Base-by-base conservation (phyloP, 768 basidiomycete genomes). In the Amanita jacksonii region DNA sequence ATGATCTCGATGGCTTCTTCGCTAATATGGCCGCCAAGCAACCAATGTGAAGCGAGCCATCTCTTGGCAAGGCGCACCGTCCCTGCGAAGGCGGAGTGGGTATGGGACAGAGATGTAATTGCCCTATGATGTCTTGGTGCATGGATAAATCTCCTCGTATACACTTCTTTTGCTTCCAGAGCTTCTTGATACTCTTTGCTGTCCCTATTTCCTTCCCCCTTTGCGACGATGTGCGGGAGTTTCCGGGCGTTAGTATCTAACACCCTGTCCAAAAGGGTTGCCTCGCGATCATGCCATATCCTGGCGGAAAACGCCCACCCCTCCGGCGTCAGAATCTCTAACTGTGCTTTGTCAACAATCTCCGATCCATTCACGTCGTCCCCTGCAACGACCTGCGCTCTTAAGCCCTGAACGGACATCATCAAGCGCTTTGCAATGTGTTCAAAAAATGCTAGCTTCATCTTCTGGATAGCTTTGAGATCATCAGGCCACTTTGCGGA, bases 401-500 rank as follows among this genome's bases (percentile, higher is more conserved):
- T 70, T 3, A 81, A 59, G 6, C 77, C 78, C 0, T 67, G 46
- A 1, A 73, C 62, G 1, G 67, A 55, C 8, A 61, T 58, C 73
- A 79, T 77, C 37, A 96, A 67, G 1, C 71, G 68, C 15, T 69
- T 65, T 1, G 84, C 89, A 5, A 97, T 69, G 31, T 78, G 76
- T 56, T 91, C 87, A 49, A 97, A 77, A 57, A 98, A 85, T 0
- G 93, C 94, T 1, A 94, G 67, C 60, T 98, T 98, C 61, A 91
- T 82, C 50, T 89, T 89, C 59, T 96, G 94, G 37, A 97, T 85
- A 0, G 92, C 91, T 13, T 69, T 72, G 3, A 98, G 72, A 51
- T 98, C 91, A 55, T 98, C 93, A 0, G 96, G 94, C 96, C 96
- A 99, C 49, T 77, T 76, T 0, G 83, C 79, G 0, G 91, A 94